phyloP scores from a whole-genome alignment of 1,284 basidiomycete genomes.

The Apiotrichum domesticum region DNA sequence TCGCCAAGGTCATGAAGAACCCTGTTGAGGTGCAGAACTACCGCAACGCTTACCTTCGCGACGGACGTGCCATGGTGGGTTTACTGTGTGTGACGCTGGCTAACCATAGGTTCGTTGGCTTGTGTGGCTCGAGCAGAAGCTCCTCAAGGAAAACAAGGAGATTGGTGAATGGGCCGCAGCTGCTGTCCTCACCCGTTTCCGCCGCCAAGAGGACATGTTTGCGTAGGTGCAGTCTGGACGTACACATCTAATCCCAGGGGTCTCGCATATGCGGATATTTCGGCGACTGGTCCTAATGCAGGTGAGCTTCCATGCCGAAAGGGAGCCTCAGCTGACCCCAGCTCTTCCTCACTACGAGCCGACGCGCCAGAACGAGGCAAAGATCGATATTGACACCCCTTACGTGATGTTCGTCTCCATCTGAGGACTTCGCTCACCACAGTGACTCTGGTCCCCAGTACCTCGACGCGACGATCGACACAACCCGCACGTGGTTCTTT shows the following conservation, averaged over 20 bases:
- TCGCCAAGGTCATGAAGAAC: conserved; percentile 84
- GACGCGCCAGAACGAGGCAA: conserved; percentile 59
- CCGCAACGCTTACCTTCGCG: conserved; percentile 75
- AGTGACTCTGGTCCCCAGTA: conserved; percentile 89
- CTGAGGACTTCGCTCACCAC: conserved; percentile 6
- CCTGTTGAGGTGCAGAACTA: conserved; percentile 74
- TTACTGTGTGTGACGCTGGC: neutral
- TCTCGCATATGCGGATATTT: conserved; percentile 89
- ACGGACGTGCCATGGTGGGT: conserved; percentile 80
- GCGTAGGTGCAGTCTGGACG: conserved; percentile 48
- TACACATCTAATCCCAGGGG: conserved; percentile 48
- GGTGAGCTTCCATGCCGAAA: conserved; percentile 23
- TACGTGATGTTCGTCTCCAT: conserved; percentile 70
- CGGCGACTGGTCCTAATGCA: conserved; percentile 78
- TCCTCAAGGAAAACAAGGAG: conserved; percentile 62
- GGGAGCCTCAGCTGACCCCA: conserved; percentile 9
- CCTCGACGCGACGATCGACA: conserved; percentile 82
- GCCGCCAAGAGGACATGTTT: conserved; percentile 67
- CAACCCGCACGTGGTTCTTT: conserved; percentile 76
- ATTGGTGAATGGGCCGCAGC: conserved; percentile 90
- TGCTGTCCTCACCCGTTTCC: conserved; percentile 71
- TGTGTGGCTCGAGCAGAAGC: conserved; percentile 81
- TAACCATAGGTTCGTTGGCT: conserved; percentile 58
- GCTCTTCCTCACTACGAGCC: conserved; percentile 92
- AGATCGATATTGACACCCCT: conserved; percentile 70